Percentiles rank a stretch among this genome's conserved stretches.
Conservation (phyloP, 2,329 filamentous ascomycete genomes). For the Colletotrichum sp. region DNA sequence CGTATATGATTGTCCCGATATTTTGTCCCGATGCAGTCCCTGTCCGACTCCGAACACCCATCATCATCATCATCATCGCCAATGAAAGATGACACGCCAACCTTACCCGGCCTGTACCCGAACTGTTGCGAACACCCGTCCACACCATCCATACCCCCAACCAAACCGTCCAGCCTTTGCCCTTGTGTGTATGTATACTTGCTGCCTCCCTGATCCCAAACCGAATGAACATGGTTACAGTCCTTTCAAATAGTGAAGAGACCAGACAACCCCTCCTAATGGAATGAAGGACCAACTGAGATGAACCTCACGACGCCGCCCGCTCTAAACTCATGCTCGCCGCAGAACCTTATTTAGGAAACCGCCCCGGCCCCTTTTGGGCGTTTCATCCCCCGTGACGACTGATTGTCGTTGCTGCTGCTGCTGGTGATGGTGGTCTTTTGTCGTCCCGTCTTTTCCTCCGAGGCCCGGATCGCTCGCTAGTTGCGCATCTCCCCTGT, state of each 20-base stretch:
- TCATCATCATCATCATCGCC: background rate
- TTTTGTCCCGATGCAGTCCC: background rate
- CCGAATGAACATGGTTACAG: background rate
- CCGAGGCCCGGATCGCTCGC: conserved; percentile 7
- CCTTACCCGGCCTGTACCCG: background rate
- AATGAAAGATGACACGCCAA: background rate
- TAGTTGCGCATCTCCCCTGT: conserved; percentile 25
- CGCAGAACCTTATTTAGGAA: conserved; percentile 42
- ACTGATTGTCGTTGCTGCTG: background rate
- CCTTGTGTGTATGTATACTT: background rate
- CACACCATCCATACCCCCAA: background rate
- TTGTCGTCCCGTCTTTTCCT: conserved; percentile 17
- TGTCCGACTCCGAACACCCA: background rate
- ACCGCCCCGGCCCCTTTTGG: conserved; percentile 32
- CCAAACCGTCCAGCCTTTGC: background rate
- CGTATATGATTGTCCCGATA: background rate
- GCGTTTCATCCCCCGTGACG: conserved; percentile 19
- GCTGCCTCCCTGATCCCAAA: background rate
- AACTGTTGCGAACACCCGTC: background rate
- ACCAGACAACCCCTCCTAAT: background rate
- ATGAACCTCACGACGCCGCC: background rate
- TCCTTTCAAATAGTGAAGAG: background rate
- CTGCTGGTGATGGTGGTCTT: background rate
- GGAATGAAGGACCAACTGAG: background rate
- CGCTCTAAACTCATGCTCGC: conserved; percentile 23